Base-by-base conservation (phyloP, 1,284 basidiomycete genomes). In the Cryptococcus hybrid region DNA sequence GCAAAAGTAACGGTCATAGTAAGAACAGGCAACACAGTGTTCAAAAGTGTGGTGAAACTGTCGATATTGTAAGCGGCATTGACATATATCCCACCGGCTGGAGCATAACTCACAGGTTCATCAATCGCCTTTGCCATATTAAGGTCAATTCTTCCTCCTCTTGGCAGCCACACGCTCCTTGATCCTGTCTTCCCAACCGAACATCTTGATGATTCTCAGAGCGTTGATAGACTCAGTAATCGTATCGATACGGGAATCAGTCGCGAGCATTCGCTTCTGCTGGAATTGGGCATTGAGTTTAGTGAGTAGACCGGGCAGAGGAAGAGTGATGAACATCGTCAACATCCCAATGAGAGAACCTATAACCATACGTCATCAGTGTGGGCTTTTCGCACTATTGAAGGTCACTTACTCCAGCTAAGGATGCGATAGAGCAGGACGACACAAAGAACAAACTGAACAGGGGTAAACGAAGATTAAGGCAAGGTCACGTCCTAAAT, bases 1-100 rank as follows among this genome's bases (percentile, higher is more conserved):
- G 82, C 81, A 69, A 85, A 90, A 0, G 88, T 88, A 15, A 82
- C 80, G 40, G 85, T 68, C 83, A 89, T 89, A 12, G 84, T 85
- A 40, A 85, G 61, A 3, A 87, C 76, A 0, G 88, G 87, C 40
- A 89, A 83, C 44, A 84, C 52, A 61, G 80, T 83, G 71, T 85
- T 87, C 59, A 61, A 59, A 54, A 74, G 36, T n/a, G 54, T 56
- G 37, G 62, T 55, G 13, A 30, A 11, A 36, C 30, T 47, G 9
- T 51, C 47, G n/a, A 39, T 36, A 18, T 47, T 13, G 11, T 53
- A 13, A 15, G 5, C 30, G 49, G 45, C 11, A 38, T 24, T 6
- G 18, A 35, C 9, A 37, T 7, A 51, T 3, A 50, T 24, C 3
- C 9, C 13, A 39, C 4, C 7, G 30, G 30, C 30, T 30, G 30